These are phyloP conservation scores for Pyrus communis DNA, from an alignment of 306 rosid genomes.

Conservation along the genomic window DNA sequence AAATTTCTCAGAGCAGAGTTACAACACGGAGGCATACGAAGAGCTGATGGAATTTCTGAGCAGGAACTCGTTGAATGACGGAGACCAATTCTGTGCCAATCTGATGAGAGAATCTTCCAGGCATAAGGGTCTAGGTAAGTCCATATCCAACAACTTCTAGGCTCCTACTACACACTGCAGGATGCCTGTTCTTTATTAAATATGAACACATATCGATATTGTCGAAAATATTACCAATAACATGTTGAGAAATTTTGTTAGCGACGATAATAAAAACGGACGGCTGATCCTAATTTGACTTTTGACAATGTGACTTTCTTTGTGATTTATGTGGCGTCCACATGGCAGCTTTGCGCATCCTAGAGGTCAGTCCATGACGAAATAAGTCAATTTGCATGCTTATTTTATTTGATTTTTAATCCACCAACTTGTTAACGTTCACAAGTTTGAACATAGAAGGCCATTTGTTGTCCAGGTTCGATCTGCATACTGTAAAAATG, in stretches of 20 bases:
- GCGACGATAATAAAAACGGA: background rate
- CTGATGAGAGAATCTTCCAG: conserved; percentile 87
- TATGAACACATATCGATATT: too few relatives aligned
- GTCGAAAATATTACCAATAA: too few relatives aligned
- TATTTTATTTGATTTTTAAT: background rate
- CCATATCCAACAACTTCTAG: background rate
- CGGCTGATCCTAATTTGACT: background rate
- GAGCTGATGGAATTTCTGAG: conserved; percentile 74
- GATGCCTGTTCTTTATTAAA: too few relatives aligned
- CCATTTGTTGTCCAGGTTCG: conserved; percentile 51
- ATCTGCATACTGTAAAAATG: conserved; percentile 76
- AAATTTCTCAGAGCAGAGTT: conserved; percentile 50
- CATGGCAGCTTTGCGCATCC: conserved; percentile 59
- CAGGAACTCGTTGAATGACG: conserved; percentile 69
- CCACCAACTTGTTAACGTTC: background rate
- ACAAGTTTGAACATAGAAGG: background rate
- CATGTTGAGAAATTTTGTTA: too few relatives aligned
- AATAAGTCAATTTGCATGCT: background rate
- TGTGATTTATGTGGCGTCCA: conserved; percentile 20
- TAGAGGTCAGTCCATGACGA: conserved; percentile 53
- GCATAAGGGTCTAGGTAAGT: conserved; percentile 67
- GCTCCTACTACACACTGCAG: too few relatives aligned
- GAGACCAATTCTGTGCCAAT: conserved; percentile 74
- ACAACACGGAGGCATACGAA: conserved; percentile 72
- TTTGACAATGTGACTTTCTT: background rate